Conservation (phyloP, 2,329 filamentous ascomycete species). For the Cladosporium sp. region DNA sequence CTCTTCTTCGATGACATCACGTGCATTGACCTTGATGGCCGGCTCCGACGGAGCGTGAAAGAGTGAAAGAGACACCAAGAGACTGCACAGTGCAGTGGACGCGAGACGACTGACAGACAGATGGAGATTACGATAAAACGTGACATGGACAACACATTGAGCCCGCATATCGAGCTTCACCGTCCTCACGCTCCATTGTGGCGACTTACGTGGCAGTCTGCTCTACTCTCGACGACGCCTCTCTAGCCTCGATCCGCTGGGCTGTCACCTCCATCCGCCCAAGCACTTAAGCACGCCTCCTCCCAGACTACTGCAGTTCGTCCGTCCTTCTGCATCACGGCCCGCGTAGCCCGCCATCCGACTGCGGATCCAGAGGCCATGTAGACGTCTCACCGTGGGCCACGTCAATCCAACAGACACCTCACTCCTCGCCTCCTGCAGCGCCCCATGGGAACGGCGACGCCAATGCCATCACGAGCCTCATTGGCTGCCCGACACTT, state of each 20-base stretch:
- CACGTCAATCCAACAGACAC: conserved; percentile 18
- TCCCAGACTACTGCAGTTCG: conserved; percentile 13
- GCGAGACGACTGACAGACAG: neutral
- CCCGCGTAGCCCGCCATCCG: conserved; percentile 11
- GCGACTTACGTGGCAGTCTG: conserved; percentile 9
- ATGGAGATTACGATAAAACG: neutral
- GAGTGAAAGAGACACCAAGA: too few relatives aligned
- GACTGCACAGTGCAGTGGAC: neutral
- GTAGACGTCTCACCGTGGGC: conserved; percentile 14
- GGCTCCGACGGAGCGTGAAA: neutral
- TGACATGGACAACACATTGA: neutral
- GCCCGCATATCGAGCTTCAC: neutral
- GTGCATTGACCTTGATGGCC: conserved; percentile 8
- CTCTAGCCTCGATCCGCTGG: conserved; percentile 4
- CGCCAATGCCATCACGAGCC: neutral
- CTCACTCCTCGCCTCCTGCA: conserved; percentile 14
- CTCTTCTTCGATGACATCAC: conserved; percentile 11
- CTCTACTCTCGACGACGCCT: neutral
- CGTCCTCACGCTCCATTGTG: neutral
- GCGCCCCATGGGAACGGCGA: conserved; percentile 1
- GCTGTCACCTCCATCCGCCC: neutral
- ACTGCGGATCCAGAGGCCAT: neutral
- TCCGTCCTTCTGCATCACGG: conserved; percentile 10
- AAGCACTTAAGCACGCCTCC: neutral
- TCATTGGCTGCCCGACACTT: conserved; percentile 12